A percentile compares a stretch with the other conserved stretches of the same genome.
These are phyloP conservation scores for Paramyrothecium sp. DNA, from an alignment of 2,329 filamentous ascomycete species.

Conservation along the genomic window DNA sequence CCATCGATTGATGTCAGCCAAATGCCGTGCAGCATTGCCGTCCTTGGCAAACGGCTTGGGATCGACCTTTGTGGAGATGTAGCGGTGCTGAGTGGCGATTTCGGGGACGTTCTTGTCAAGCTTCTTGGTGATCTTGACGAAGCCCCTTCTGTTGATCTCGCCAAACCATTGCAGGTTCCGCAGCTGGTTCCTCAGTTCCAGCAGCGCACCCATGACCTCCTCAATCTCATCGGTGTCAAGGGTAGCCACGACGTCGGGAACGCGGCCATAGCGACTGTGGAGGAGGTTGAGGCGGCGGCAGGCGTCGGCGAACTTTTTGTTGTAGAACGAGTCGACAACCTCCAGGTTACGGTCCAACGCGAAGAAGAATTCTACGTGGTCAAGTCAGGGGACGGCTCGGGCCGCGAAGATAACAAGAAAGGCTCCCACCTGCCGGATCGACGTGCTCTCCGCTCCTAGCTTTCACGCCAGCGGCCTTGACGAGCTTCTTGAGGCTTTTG, in stretches of 20 bases:
- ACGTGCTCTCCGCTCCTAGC: conserved; percentile 69
- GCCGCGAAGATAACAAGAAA: conserved; percentile 25
- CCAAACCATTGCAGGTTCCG: conserved; percentile 97
- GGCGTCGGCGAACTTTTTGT: conserved; percentile 87
- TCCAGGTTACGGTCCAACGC: conserved; percentile 95
- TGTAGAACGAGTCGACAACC: conserved; percentile 95
- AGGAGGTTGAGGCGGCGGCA: conserved; percentile 81
- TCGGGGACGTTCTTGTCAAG: conserved; percentile 89
- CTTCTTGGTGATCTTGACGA: conserved; percentile 99
- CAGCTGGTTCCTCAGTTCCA: conserved; percentile 84
- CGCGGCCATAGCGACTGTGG: conserved; percentile 81
- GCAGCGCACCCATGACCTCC: conserved; percentile 84
- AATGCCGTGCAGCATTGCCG: conserved; percentile 44
- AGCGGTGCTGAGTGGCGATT: conserved; percentile 76
- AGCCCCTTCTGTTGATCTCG: conserved; percentile 91
- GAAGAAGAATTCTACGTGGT: conserved; percentile 84
- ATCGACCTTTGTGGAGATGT: conserved; percentile 88
- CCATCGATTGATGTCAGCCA: conserved; percentile 81
- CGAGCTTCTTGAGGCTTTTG: conserved; percentile 90
- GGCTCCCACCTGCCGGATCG: conserved; percentile 82
- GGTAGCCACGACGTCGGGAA: conserved; percentile 64
- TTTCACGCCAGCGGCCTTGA: conserved; percentile 73
- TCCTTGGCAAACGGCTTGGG: conserved; percentile 84
- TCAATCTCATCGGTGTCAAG: conserved; percentile 88
- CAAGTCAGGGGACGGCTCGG: conserved; percentile 28